Evolutionary conservation across 164 flowering plant species (phyloP).

Genomic region (Tinospora cordifolia): DNA sequence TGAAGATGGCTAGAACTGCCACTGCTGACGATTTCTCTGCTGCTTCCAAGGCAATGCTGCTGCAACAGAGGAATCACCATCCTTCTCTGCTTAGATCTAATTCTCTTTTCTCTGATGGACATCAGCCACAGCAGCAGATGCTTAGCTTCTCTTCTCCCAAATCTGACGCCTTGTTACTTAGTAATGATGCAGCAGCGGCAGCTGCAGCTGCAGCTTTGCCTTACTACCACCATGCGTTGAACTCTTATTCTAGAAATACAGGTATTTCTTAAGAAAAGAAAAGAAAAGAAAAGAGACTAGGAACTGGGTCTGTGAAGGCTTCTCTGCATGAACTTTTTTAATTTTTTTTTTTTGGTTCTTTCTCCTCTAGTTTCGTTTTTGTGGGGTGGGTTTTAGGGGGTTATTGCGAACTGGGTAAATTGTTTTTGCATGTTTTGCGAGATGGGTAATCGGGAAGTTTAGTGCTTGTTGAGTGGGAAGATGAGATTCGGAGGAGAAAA

Average conservation of each 20-base stretch:
- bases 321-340: no score
- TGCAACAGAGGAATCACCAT: slow-evolving; percentile 22
- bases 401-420: not conserved
- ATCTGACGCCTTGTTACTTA: slow-evolving; percentile 25
- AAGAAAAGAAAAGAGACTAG: not conserved
- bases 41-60: slow-evolving; percentile 34
- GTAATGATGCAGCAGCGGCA: slow-evolving; percentile 10
- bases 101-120: slow-evolving; percentile 31
- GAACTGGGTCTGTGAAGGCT: no score
- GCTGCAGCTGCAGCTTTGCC: slow-evolving; percentile 17
- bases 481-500: slow-evolving; percentile 11
- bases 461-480: slow-evolving; percentile 8
- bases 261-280: no score
- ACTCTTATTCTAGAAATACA: slow-evolving; percentile 40
- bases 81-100: slow-evolving; percentile 38
- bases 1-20: slow-evolving; percentile 37
- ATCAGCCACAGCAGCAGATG: slow-evolving; percentile 40
- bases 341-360: no score
- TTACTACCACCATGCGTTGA: slow-evolving; percentile 25
- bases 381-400: not conserved
- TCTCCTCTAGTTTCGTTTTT: not conserved
- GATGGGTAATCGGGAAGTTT: slow-evolving; percentile 9
- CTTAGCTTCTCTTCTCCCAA: slow-evolving; percentile 61
- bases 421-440: slow-evolving; percentile 12
- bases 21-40: slow-evolving; percentile 25